Percentiles rank a stretch among this genome's conserved stretches.
These are phyloP conservation scores for Petasospora fabianii DNA, from an alignment of 1,139 yeast genomes.

Conservation along the genomic window DNA sequence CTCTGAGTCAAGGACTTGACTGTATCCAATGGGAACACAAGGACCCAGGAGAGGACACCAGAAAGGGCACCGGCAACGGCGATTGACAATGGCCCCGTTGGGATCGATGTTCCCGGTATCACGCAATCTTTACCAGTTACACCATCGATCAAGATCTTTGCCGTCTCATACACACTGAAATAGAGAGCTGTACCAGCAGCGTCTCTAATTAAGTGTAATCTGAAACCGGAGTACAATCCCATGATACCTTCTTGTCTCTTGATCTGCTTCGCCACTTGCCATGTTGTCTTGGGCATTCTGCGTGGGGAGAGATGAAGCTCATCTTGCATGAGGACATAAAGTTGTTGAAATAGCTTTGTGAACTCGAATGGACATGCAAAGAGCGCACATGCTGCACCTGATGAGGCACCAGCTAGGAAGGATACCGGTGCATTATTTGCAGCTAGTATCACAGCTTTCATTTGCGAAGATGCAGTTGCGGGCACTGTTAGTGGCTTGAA, in stretches of 20 bases:
- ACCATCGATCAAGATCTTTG: slow-evolving; percentile 24
- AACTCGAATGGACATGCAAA: slow-evolving; percentile 86
- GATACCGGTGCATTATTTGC: slow-evolving; percentile 62
- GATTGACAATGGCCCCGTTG: slow-evolving; percentile 37
- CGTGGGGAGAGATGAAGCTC: slow-evolving; percentile 23
- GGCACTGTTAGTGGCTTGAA: slow-evolving; percentile 18
- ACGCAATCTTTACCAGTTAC: slow-evolving; percentile 20
- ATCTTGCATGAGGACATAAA: slow-evolving; percentile 46
- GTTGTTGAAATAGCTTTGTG: slow-evolving; percentile 77
- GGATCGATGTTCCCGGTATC: slow-evolving; percentile 28
- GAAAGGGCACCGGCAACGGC: slow-evolving; percentile 77
- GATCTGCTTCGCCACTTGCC: slow-evolving; percentile 49
- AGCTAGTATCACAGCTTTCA: slow-evolving; percentile 27
- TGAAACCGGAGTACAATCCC: slow-evolving; percentile 73
- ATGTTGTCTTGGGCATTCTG: slow-evolving; percentile 39
- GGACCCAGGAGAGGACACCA: slow-evolving; percentile 69
- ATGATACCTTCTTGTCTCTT: slow-evolving; percentile 51
- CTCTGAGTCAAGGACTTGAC: slow-evolving; percentile 71
- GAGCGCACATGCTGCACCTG: slow-evolving; percentile 63
- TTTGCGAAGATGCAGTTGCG: slow-evolving; percentile 6
- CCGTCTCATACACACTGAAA: slow-evolving; percentile 71
- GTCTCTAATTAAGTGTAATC: slow-evolving; percentile 65
- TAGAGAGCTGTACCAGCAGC: slow-evolving; percentile 69
- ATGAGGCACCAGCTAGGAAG: slow-evolving; percentile 57
- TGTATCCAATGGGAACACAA: slow-evolving; percentile 79